These are phyloP conservation scores for Dipteronia dyeriana DNA, from an alignment of 345 rosid genomes.

Conservation along the genomic window DNA sequence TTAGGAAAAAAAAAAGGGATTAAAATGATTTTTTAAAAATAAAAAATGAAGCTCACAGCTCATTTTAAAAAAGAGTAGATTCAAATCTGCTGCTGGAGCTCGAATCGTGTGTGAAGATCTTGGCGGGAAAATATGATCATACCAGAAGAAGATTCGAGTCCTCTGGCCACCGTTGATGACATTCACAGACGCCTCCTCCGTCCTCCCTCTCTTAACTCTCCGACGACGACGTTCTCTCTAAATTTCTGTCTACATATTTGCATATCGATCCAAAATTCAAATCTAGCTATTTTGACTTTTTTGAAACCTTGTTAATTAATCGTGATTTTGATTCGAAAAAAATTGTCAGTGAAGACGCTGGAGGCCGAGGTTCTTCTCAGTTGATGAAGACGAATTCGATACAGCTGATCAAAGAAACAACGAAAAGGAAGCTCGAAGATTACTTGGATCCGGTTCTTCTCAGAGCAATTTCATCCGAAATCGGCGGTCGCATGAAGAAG, in stretches of 20 bases:
- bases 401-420: constrained; percentile 9
- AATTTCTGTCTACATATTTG: background rate
- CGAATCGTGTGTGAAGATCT: no score
- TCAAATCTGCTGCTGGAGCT: no score
- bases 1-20: no score
- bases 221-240: background rate
- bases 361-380: constrained; percentile 2
- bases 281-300: no score
- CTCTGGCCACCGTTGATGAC: constrained; percentile 32
- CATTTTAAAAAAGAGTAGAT: no score
- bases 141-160: constrained; percentile 18
- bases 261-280: no score
- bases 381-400: constrained; percentile 4
- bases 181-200: constrained; percentile 30
- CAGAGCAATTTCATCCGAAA: constrained; percentile 14
- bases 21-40: no score
- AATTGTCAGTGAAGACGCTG: background rate
- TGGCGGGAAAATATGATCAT: constrained; percentile 20
- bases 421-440: constrained; percentile 33
- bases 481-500: constrained; percentile 10
- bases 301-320: no score
- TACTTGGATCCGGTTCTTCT: constrained; percentile 37
- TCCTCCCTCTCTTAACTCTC: constrained; percentile 19
- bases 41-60: no score
- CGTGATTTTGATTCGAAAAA: no score